These are phyloP conservation scores for Malus sylvestris DNA, from an alignment of 306 rosid genomes.

Conservation along the genomic window DNA sequence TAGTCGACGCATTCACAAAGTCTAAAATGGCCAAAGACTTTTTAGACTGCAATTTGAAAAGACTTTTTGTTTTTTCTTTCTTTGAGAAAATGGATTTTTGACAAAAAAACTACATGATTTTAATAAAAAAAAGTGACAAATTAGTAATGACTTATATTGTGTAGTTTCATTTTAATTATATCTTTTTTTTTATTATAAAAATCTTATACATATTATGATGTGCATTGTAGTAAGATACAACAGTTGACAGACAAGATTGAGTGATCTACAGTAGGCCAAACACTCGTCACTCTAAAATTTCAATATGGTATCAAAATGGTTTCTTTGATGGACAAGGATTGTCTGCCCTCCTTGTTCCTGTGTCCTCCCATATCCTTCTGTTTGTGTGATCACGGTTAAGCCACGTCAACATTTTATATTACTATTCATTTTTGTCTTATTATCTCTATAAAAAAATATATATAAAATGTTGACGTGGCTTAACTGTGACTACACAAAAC, in stretches of 20 bases:
- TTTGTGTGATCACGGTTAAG: no score
- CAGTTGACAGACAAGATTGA: not conserved
- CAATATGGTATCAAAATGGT: no score
- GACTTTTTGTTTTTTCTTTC: not conserved
- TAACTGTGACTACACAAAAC: no score
- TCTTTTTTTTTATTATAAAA: no score
- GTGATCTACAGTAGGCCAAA: not conserved
- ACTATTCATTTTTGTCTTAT: no score
- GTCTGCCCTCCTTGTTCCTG: no score
- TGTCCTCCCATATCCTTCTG: no score
- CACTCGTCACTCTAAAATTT: no score
- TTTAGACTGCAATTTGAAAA: not conserved
- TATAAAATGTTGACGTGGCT: no score
- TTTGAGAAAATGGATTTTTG: not conserved
- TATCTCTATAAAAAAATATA: no score
- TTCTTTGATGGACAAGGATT: no score
- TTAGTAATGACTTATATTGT: not conserved
- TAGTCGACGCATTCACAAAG: not conserved
- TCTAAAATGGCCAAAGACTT: conserved; percentile 6
- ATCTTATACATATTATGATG: not conserved
- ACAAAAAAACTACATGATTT: not conserved
- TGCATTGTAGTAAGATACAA: not conserved
- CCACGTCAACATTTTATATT: no score
- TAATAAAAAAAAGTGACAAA: not conserved
- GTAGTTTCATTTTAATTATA: not conserved